These are phyloP conservation scores for Chaetothyriales sp. DNA, from an alignment of 2,329 filamentous ascomycete species.

Conservation along the genomic window DNA sequence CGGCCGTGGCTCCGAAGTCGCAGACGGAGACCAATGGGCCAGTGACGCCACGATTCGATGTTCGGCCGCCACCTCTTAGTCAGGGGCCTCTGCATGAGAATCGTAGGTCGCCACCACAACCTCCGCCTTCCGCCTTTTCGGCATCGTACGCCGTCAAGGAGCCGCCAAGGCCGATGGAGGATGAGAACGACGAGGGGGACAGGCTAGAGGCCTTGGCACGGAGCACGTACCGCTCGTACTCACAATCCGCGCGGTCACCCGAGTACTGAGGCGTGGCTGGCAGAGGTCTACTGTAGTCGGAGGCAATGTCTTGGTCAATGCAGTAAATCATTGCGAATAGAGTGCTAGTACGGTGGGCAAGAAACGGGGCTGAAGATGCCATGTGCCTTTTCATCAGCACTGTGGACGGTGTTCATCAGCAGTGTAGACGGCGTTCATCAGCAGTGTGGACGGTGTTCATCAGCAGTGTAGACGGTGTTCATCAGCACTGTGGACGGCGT, in stretches of 20 bases:
- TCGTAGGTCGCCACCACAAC: slow-evolving; percentile 1
- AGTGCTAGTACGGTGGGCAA: neutral
- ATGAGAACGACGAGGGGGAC: slow-evolving; percentile 33
- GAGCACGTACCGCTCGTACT: slow-evolving; percentile 17
- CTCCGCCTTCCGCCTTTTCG: neutral
- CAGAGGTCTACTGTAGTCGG: neutral
- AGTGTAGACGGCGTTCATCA: too few relatives aligned
- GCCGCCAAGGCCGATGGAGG: slow-evolving; percentile 28
- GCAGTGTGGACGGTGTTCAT: too few relatives aligned
- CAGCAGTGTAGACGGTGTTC: too few relatives aligned
- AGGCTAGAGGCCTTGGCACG: slow-evolving; percentile 16
- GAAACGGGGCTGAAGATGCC: too few relatives aligned
- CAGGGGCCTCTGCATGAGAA: slow-evolving; percentile 11
- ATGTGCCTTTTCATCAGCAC: too few relatives aligned
- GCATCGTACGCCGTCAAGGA: neutral
- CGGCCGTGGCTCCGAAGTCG: slow-evolving; percentile 6
- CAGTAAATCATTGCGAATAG: neutral
- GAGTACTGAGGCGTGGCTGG: neutral
- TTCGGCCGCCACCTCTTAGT: slow-evolving; percentile 14
- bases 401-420: too few relatives aligned
- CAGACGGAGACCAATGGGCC: slow-evolving; percentile 7
- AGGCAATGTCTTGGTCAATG: too few relatives aligned
- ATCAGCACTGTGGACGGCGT: too few relatives aligned
- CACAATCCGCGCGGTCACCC: slow-evolving; percentile 9
- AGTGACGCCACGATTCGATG: slow-evolving; percentile 12